Conservation (phyloP, 78 protist species). For the Monocercomonoides exilis region DNA sequence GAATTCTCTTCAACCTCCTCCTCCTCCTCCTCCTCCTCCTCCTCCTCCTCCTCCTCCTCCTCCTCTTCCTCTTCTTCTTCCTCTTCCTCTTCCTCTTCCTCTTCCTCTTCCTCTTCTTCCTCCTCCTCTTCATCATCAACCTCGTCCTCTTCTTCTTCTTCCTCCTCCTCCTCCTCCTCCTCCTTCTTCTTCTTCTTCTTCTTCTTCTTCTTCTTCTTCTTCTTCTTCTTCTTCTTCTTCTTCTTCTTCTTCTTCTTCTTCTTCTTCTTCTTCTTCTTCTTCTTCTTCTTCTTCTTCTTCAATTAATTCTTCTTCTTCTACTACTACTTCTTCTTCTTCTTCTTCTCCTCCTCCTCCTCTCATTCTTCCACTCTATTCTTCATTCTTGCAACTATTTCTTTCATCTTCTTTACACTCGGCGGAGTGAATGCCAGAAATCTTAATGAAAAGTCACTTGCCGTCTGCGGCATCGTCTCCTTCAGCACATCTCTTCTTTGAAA, state of each 20-base stretch:
- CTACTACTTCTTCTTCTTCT: not conserved
- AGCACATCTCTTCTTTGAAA: too few species aligned
- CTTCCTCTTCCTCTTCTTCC: not conserved
- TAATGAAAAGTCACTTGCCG: too few species aligned
- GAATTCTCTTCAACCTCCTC: too few species aligned
- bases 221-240: not conserved
- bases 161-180: not conserved
- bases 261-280: not conserved
- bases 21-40: constrained; percentile 10
- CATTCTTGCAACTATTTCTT: not conserved
- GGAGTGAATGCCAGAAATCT: too few species aligned
- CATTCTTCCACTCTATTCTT: too few species aligned
- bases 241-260: not conserved
- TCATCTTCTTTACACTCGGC: not conserved
- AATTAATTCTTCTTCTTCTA: too few species aligned
- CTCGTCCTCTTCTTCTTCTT: not conserved
- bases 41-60: constrained; percentile 11
- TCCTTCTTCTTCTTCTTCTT: not conserved
- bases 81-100: not conserved
- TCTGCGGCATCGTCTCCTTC: too few species aligned
- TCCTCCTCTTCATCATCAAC: too few species aligned
- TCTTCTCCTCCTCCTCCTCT: not conserved
- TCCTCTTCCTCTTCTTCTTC: not conserved
- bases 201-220: not conserved
- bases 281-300: not conserved